Evolutionary conservation across 345 rosid species (phyloP), one percentile per base, ranked within the genome.

Genomic region (Eucalyptus microcorys): DNA sequence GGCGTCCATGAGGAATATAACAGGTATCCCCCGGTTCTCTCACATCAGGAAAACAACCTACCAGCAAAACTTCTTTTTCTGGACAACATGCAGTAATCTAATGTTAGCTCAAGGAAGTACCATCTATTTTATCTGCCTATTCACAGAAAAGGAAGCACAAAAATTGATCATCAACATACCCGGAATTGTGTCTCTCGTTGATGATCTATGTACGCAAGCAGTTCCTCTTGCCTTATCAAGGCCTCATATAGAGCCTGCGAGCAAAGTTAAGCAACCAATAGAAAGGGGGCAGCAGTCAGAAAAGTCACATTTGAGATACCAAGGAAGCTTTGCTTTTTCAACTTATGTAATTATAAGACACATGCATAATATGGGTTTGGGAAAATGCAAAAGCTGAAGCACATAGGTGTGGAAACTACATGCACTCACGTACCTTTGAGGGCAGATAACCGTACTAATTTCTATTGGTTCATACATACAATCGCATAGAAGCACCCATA

Each of bases 141-240:
- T 52, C 43, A 21, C 68, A 32, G 27, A 52, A 32, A 86, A 53
- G 48, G 32, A 52, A 53, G 43, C 49, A 48, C 4, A 43, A 59
- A 49, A 55, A 47, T 16, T 49, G 17, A 59, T 14, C 84, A 48
- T 83, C 52, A 66, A 83, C 92, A 13, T 91, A 97, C 99, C 99
- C 93, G 94, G 86, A 81, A 90, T 85, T 92, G 94, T 89, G 97
- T 96, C 86, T 93, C 95, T 91, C 93, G 96, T 94, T 98, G 98
- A 80, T 98, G 91, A 91, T 98, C 99, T 66, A 98, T 95, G 91
- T 96, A 98, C 5, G 98, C 99, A 24, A 97, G 98, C 88, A 97
- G 92, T 85, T 98, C 99, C 89, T 98, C 99, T 94, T 97, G 99
- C 92, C 94, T 96, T 97, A 98, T 97, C 90, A 95, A 91, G 90